Evolutionary conservation across 2,329 filamentous ascomycete genomes (phyloP), one percentile per base, ranked within the genome.

Genomic region (Colletotrichum liriopes): DNA sequence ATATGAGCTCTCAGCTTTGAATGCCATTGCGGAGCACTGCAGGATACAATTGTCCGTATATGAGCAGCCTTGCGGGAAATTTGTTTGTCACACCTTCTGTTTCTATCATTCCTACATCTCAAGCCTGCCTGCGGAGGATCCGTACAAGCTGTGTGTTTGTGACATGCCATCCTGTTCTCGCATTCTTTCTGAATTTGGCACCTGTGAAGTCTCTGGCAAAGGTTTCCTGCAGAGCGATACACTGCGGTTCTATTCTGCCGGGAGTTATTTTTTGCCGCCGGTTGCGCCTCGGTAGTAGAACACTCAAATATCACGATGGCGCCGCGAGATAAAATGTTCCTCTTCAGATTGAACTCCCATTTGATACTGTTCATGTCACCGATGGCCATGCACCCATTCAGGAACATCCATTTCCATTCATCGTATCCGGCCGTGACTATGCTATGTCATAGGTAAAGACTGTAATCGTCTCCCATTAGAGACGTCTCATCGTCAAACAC

Each of bases 401-500:
- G 16, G n/a, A 49, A 49, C 6, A 14, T n/a, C 3, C 6, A 47
- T 32, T 58, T 45, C n/a, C 18, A 55, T 51, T 55, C 41, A 49
- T 69, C 45, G 54, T 64, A n/a, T 32, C 43, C 59, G 69, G 59
- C 47, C 59, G 59, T 72, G 59, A 60, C 54, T 69, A 60, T 32
- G 35, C 47, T 54, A 16, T 1, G 8, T 58, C 12, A 43, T 37
- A 14, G 20, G 70, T 70, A 72, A 70, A 2, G 70, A 72, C 16
- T 59, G 70, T 72, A 26, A 0, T 39, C 1, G 23, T 65, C 65
- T 65, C 65, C 29, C 12, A 2, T 39, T 11, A 20, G 7, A 64
- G 49, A 55, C 23, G 8, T 64, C 14, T 45, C 59, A 23, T 72
- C 59, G 23, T 67, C 39, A 47, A 51, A 43, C 47, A 60, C 32